phyloP scores from a whole-genome alignment of 2,329 filamentous ascomycete genomes.

The Microcera coccophila region DNA sequence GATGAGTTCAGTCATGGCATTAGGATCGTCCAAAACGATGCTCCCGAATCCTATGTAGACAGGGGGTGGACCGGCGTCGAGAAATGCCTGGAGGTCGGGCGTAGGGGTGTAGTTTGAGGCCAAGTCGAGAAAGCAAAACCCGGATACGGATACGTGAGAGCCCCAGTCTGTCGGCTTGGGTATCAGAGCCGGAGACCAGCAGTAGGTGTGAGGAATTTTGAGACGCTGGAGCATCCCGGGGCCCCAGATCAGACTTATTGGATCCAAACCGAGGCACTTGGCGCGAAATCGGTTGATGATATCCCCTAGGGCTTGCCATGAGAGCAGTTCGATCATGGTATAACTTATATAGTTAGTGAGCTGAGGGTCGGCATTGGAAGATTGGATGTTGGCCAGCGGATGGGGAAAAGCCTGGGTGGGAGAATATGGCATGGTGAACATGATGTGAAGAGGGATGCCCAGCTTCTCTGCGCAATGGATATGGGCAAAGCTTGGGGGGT shows the following conservation, averaged over 20 bases:
- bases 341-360: conserved; percentile 68
- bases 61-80: conserved; percentile 53
- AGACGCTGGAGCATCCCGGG: conserved; percentile 50
- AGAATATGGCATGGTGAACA: conserved; percentile 68
- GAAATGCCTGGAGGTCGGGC: conserved; percentile 51
- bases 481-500: conserved; percentile 48
- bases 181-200: conserved; percentile 76
- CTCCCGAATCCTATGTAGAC: conserved; percentile 72
- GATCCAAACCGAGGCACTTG: conserved; percentile 9
- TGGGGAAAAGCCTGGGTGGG: conserved; percentile 70
- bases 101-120: conserved; percentile 51
- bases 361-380: conserved; percentile 45
- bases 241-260: background rate
- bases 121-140: conserved; percentile 61
- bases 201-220: conserved; percentile 79
- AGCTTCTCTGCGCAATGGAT: conserved; percentile 45
- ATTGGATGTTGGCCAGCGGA: conserved; percentile 67
- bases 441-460: conserved; percentile 43
- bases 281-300: conserved; percentile 26
- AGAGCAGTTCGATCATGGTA: conserved; percentile 68
- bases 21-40: conserved; percentile 64
- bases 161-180: conserved; percentile 70
- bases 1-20: conserved; percentile 61
- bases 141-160: conserved; percentile 48
- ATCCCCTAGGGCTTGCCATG: conserved; percentile 57